A percentile compares a stretch with the other conserved stretches of the same genome.
These are phyloP conservation scores for Pinus taeda DNA, from an alignment of 75 land plant species.

Conservation along the genomic window DNA sequence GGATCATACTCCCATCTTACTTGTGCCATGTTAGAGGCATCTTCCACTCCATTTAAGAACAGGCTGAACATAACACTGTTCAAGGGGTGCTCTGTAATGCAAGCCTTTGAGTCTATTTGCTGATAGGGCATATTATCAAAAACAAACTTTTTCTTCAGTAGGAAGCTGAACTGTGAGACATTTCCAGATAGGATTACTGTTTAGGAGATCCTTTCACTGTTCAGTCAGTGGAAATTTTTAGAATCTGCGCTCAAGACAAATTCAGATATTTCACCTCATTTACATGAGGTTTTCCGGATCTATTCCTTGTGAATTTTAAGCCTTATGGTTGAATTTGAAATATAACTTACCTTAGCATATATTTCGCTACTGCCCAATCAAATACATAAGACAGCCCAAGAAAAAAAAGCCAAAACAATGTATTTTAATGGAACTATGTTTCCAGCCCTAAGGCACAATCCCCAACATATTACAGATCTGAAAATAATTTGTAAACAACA, in stretches of 20 bases:
- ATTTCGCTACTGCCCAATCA: not conserved
- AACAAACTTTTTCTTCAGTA: too few species aligned
- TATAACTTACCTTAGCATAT: not conserved
- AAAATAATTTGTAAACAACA: too few species aligned
- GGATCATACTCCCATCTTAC: not conserved
- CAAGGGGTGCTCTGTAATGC: not conserved
- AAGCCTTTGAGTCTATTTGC: not conserved
- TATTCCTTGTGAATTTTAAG: not conserved
- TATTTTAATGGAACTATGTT: too few species aligned
- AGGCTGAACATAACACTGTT: not conserved
- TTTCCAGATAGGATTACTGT: not conserved
- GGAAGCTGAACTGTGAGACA: not conserved
- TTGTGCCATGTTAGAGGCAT: not conserved
- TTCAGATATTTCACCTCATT: not conserved
- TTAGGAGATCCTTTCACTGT: not conserved
- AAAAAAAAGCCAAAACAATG: too few species aligned
- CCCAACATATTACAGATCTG: too few species aligned
- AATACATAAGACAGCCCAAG: not conserved
- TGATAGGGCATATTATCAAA: too few species aligned
- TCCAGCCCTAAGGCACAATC: too few species aligned
- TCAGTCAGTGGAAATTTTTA: not conserved
- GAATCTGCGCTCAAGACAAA: not conserved
- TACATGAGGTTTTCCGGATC: not conserved
- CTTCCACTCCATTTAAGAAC: not conserved
- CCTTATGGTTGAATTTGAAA: not conserved